Base-by-base conservation (phyloP, 495 filamentous ascomycete species). In the Hypoxylon trugodes region DNA sequence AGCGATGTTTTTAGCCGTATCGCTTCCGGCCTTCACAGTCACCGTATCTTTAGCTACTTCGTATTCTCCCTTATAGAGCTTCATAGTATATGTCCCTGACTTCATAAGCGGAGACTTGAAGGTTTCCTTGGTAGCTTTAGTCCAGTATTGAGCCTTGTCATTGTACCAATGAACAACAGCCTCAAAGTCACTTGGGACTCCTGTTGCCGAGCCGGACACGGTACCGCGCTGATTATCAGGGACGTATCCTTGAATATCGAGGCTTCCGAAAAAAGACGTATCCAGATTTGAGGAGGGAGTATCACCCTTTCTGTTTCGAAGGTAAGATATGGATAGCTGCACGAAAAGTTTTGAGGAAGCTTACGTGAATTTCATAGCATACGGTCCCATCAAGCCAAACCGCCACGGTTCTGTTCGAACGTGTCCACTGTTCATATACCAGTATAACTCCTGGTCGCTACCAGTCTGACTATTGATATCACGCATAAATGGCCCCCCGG, bases 81-180 rank as follows among this genome's bases (percentile, higher is more conserved):
- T 80, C 83, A 87, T 87, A 3, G 82, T 85, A 69, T 88, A 89
- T 0, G 82, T 84, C 2, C 87, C 87, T 0, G 85, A 78, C 64
- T 88, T 88, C 86, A 89, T 88, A 19, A 78, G 70, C 0, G 86
- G 86, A 0, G 86, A 87, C 8, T 82, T 84, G 69, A 86, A 89
- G 0, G 63, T 59, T 0, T 84, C 85, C 28, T 68, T 72, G 26
- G 77, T 78, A 4, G 70, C 63, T 59, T 81, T 82, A 4, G 78
- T 75, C 86, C 86, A 89, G 72, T 88, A 87, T 41, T 88, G 86
- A 0, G 86, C 83, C 1, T 72, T 77, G 18, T 66, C 66, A 69
- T 88, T 89, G 69, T 81, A 84, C 86, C 83, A 89, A 70, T 89
- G 86, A 10, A 88, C 73, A 2, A 88, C 86, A 18, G 78, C 76